phyloP scores from a whole-genome alignment of 1,139 yeast species.

The Protomyces pachydermus region DNA sequence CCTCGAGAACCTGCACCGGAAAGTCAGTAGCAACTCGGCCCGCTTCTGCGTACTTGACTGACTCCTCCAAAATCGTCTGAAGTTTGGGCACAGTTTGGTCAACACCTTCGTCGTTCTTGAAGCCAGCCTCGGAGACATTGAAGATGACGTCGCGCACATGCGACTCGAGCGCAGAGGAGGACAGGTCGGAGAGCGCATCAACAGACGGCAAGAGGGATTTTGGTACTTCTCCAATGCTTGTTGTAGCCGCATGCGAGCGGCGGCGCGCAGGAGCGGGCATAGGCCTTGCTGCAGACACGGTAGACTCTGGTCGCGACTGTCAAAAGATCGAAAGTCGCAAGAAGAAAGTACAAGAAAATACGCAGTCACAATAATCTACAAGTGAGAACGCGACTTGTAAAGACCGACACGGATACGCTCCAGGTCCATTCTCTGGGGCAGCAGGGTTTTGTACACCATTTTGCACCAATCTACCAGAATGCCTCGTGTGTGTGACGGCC shows the following conservation, averaged over 20 bases:
- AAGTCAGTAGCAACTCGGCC: neutral
- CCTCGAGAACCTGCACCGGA: conserved; percentile 37
- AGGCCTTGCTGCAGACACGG: too few species aligned
- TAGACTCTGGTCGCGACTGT: neutral
- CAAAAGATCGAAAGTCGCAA: neutral
- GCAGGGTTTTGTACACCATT: conserved; percentile 9
- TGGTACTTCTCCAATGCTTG: neutral
- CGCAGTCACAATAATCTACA: neutral
- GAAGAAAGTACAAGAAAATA: neutral
- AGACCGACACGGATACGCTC: neutral
- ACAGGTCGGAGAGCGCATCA: neutral
- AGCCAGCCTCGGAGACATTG: neutral
- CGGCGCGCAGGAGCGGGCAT: too few species aligned
- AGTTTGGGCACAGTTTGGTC: neutral
- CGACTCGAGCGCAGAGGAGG: neutral
- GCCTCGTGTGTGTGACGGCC: conserved; percentile 5
- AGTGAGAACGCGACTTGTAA: neutral
- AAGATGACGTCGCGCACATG: neutral
- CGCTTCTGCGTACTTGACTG: neutral
- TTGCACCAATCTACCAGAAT: conserved; percentile 14
- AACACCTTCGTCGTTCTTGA: neutral
- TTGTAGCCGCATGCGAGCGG: neutral
- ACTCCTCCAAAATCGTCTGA: neutral
- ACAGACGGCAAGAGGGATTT: neutral
- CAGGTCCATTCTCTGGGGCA: conserved; percentile 1